Evolutionary conservation across 306 rosid species (phyloP), one percentile per base, ranked within the genome.

Genomic region (Dryas alaskensis): DNA sequence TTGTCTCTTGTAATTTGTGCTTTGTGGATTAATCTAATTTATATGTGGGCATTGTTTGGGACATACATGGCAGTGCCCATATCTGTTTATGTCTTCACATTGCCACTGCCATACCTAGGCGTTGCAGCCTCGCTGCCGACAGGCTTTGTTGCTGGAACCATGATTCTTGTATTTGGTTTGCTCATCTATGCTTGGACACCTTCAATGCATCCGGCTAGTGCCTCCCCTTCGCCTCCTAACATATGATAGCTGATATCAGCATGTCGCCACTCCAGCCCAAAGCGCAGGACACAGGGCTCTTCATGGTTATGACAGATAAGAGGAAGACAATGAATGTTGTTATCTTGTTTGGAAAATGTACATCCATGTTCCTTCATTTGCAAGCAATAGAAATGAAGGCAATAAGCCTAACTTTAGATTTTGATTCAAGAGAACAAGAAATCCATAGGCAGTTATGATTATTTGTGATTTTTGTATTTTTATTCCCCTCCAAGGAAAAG

Each of bases 61-160:
- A 12, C 77, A 45, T 84, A 17, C 67, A 69, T 83, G 78, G 81
- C 98, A 92, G 98, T 92, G 65, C 98, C 98, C 6, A 89, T 89
- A 58, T 83, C 98, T 0, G 80, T 89, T 46, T 92, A 77, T 53
- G 57, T 89, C 81, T 89, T 92, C 87, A 92, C 98, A 7, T 76
- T 92, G 83, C 97, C 96, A 16, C 81, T 92, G 55, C 97, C 97
- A 47, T 89, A 86, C 85, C 84, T 92, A 22, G 97, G 92, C 0
- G 88, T 88, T 62, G 88, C 89, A 10, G 78, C 93, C 37, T 76
- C 98, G 25, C 87, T 92, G 80, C 98, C 98, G 8, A 60, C 86
- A 27, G 96, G 98, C 72, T 92, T 92, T 64, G 76, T 89, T 42
- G 89, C 89, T 14, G 98, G 98, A 60, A 85, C 90, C 69, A 12